Percentiles rank a stretch among this genome's conserved stretches.
Evolutionary conservation across 208 protist genomes (phyloP).

Genomic region (Tetramitus jugosus): DNA sequence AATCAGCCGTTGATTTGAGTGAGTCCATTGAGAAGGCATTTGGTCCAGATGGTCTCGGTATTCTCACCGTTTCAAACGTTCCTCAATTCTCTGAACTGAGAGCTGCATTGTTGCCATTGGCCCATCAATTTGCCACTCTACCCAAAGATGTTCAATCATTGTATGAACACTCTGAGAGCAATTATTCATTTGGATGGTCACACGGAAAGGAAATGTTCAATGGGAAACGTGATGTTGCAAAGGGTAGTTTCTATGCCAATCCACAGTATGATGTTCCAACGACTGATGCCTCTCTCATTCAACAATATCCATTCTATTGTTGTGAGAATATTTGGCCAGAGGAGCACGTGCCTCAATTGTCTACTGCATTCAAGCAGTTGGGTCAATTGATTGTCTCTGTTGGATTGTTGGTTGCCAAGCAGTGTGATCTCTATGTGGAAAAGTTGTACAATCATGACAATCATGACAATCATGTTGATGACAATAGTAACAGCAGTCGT

Average conservation of each 20-base stretch:
- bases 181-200: slow-evolving; percentile 35
- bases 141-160: not conserved
- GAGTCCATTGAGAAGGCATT: too few species aligned
- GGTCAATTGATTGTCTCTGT: slow-evolving; percentile 46
- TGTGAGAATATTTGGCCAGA: slow-evolving; percentile 51
- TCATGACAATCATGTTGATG: too few species aligned
- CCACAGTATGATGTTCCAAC: slow-evolving; percentile 46
- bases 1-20: too few species aligned
- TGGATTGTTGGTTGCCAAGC: slow-evolving; percentile 36
- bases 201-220: slow-evolving; percentile 34
- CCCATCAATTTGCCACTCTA: slow-evolving; percentile 23
- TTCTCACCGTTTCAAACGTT: slow-evolving; percentile 28
- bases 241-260: slow-evolving; percentile 54
- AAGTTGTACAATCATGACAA: too few species aligned
- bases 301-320: slow-evolving; percentile 36
- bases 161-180: slow-evolving; percentile 13
- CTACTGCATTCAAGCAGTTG: slow-evolving; percentile 45
- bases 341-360: slow-evolving; percentile 43
- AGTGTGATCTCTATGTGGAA: slow-evolving; percentile 44
- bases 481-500: too few species aligned
- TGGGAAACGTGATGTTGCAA: slow-evolving; percentile 37
- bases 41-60: slow-evolving; percentile 33
- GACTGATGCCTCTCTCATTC: slow-evolving; percentile 39
- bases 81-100: slow-evolving; percentile 19
- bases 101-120: slow-evolving; percentile 7